phyloP scores from a whole-genome alignment of 164 flowering plant species.

The Warburgia ugandensis region DNA sequence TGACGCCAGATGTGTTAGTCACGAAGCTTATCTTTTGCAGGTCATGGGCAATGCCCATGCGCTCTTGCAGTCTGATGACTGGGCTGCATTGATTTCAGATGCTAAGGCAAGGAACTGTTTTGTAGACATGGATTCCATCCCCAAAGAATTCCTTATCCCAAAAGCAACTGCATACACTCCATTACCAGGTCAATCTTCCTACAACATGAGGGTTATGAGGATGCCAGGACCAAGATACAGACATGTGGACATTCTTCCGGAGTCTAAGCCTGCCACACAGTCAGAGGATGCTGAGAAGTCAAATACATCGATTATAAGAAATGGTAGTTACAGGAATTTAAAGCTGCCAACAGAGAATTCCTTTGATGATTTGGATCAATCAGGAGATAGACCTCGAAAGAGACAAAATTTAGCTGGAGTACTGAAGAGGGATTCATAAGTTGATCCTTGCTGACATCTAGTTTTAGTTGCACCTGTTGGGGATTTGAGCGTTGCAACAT shows the following conservation, averaged over 20 bases:
- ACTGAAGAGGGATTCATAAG: slow-evolving; percentile 24
- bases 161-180: slow-evolving; percentile 34
- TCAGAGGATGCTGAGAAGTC: slow-evolving; percentile 38
- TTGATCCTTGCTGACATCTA: background rate
- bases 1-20: background rate
- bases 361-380: slow-evolving; percentile 41
- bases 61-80: slow-evolving; percentile 71
- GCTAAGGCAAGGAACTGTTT: slow-evolving; percentile 77
- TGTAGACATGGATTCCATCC: slow-evolving; percentile 73
- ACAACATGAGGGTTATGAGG: slow-evolving; percentile 44
- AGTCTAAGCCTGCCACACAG: slow-evolving; percentile 58
- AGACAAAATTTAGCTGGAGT: slow-evolving; percentile 25
- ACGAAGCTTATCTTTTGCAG: slow-evolving; percentile 23
- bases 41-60: slow-evolving; percentile 94
- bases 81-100: slow-evolving; percentile 86
- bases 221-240: slow-evolving; percentile 50
- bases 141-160: slow-evolving; percentile 57
- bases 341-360: slow-evolving; percentile 40
- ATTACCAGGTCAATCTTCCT: slow-evolving; percentile 30
- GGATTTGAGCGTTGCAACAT: too few relatives aligned
- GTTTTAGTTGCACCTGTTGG: too few relatives aligned
- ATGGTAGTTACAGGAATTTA: slow-evolving; percentile 37
- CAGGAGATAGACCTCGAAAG: slow-evolving; percentile 44
- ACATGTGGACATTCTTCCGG: slow-evolving; percentile 43
- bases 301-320: slow-evolving; percentile 26